Base-by-base conservation (phyloP, 2,329 filamentous ascomycete genomes). In the Fusarium brevicatenulatum region DNA sequence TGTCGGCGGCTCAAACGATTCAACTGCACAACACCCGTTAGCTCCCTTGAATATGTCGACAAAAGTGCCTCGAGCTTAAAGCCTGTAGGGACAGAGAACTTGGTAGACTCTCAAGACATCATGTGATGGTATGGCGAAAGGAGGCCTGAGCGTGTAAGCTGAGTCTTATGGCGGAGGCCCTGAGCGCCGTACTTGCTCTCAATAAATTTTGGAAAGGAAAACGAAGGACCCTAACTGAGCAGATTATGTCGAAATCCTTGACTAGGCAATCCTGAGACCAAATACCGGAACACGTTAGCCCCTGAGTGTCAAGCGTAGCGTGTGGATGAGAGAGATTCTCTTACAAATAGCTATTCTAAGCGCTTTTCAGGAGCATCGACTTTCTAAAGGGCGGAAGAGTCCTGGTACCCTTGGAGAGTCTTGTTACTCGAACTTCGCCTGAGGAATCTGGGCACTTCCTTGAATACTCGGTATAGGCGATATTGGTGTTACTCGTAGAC, bases 41-140 rank as follows among this genome's bases (percentile, higher is more conserved):
- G 49, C n/a, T 25, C n/a, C n/a, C 9, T 10, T 11, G 8, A 19
- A 12, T 2, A 19, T 1, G 11, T 16, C 4, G n/a, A 9, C 16
- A 23, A 18, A 0, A 23, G 16, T 19, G 2, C 13, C 11, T 10
- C 5, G 8, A 34, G 8, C 7, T 23, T 5, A 16, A 23, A 50
- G 30, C 3, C 8, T 23, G 2, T 7, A 2, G 15, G 16, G 28
- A 1, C 2, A 23, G 8, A 34, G 4, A 5, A 2, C 8, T 2
- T 23, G 16, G 2, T 23, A 19, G 21, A 19, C 7, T 23, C 8
- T 34, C 4, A 32, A 19, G 28, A 23, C 0, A 7, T 50, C 4
- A 4, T 9, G 16, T 23, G 16, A 50, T 50, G 16, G 21, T 12
- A 25, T 1, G 3, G 30, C 18, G 12, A 15, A 25, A 8, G 12